These are phyloP conservation scores for Rhynchospora pubera DNA, from an alignment of 176 grass and related monocot genomes.

Conservation along the genomic window DNA sequence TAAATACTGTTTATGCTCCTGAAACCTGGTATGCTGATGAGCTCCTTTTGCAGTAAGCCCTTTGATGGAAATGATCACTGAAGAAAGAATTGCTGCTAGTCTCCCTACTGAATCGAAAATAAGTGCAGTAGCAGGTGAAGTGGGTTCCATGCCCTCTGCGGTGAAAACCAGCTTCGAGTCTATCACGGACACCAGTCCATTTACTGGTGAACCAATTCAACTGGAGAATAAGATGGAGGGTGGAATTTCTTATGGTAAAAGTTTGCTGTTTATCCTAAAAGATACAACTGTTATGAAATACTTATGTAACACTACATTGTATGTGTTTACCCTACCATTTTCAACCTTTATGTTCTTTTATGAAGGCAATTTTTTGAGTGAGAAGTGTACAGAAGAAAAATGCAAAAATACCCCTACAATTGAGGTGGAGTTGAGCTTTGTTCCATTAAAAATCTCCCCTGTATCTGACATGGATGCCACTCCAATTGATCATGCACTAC, in stretches of 20 bases:
- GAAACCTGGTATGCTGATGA: neutral
- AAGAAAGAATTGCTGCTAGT: neutral
- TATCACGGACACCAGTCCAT: neutral
- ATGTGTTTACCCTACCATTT: neutral
- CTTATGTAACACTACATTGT: neutral
- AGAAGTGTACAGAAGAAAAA: conserved; percentile 3
- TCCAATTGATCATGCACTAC: neutral
- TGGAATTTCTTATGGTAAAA: neutral
- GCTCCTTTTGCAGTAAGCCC: neutral
- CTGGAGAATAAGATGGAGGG: neutral
- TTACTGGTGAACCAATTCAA: neutral
- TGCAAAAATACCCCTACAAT: neutral
- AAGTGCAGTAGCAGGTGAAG: neutral
- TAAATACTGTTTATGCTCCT: neutral
- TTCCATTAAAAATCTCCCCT: neutral
- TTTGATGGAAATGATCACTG: neutral
- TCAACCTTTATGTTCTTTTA: neutral
- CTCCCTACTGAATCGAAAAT: neutral
- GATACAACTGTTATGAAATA: neutral
- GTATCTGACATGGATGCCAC: neutral
- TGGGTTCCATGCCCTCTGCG: neutral
- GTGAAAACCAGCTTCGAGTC: neutral
- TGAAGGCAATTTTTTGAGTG: neutral
- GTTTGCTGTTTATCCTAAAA: neutral
- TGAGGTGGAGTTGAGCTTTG: neutral